These are phyloP conservation scores for Hortiboletus flavorubellus DNA, from an alignment of 768 basidiomycete genomes.

Conservation along the genomic window DNA sequence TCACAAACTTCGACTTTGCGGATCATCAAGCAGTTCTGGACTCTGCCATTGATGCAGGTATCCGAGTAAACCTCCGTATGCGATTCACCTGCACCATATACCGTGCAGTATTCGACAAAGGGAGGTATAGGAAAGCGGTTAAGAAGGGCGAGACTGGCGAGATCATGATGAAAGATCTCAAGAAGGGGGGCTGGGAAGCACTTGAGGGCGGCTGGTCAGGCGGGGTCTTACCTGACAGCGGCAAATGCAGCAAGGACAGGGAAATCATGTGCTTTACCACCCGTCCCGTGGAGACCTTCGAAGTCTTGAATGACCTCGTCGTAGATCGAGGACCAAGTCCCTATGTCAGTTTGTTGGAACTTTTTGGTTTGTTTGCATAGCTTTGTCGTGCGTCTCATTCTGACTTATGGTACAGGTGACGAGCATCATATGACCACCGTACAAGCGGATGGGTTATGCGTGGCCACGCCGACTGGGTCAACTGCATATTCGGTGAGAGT, in stretches of 20 bases:
- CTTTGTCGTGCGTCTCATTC: background rate
- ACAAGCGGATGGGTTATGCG: slow-evolving; percentile 93
- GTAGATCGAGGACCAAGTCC: slow-evolving; percentile 98
- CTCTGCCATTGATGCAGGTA: slow-evolving; percentile 84
- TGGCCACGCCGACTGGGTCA: slow-evolving; percentile 95
- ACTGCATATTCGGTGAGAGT: slow-evolving; percentile 90
- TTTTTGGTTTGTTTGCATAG: slow-evolving; percentile 71
- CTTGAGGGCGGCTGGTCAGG: slow-evolving; percentile 75
- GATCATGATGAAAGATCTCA: slow-evolving; percentile 93
- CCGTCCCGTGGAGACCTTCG: slow-evolving; percentile 91
- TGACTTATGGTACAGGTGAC: slow-evolving; percentile 60
- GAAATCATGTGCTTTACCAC: slow-evolving; percentile 99
- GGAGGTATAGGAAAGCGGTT: slow-evolving; percentile 71
- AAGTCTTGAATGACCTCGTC: slow-evolving; percentile 94
- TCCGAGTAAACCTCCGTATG: slow-evolving; percentile 97
- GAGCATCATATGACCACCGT: slow-evolving; percentile 99
- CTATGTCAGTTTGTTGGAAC: slow-evolving; percentile 91
- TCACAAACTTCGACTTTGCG: slow-evolving; percentile 93
- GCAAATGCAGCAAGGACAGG: slow-evolving; percentile 71
- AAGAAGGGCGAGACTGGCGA: slow-evolving; percentile 94
- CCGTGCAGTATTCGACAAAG: slow-evolving; percentile 78
- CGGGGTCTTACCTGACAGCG: slow-evolving; percentile 41
- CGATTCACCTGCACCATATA: slow-evolving; percentile 99
- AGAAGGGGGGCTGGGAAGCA: slow-evolving; percentile 93
- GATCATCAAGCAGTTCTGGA: slow-evolving; percentile 85